Percentiles rank a stretch among this genome's conserved stretches.
These are phyloP conservation scores for Taxillus chinensis DNA, from an alignment of 164 flowering plant species.

Conservation along the genomic window DNA sequence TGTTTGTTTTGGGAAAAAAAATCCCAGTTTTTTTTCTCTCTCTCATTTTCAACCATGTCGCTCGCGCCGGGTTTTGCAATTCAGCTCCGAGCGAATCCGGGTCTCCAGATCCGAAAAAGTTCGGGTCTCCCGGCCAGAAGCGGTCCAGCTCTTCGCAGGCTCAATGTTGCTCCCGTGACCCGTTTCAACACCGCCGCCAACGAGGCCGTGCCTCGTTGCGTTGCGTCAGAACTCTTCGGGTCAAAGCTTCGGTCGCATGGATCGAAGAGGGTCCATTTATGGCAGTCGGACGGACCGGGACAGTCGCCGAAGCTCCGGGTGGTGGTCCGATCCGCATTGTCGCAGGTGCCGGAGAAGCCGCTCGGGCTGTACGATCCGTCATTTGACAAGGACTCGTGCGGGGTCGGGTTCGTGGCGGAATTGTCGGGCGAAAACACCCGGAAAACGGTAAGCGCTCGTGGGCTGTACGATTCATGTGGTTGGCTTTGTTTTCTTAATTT, in stretches of 20 bases:
- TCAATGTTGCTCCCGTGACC: slow-evolving; percentile 14
- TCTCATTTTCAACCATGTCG: slow-evolving; percentile 13
- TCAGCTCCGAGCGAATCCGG: slow-evolving; percentile 8
- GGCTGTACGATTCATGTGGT: background rate
- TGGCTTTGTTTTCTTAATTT: background rate
- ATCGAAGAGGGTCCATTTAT: slow-evolving; percentile 38
- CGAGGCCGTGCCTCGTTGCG: slow-evolving; percentile 17
- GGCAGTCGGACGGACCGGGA: slow-evolving; percentile 70
- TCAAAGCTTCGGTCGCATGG: slow-evolving; percentile 25
- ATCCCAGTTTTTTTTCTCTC: background rate
- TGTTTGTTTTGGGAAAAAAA: background rate
- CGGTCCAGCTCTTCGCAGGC: slow-evolving; percentile 8
- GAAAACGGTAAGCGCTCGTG: slow-evolving; percentile 46
- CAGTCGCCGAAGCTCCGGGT: slow-evolving; percentile 47
- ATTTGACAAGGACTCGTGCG: slow-evolving; percentile 95
- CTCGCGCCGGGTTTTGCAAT: slow-evolving; percentile 18
- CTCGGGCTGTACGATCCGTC: slow-evolving; percentile 84
- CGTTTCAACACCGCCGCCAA: slow-evolving; percentile 12
- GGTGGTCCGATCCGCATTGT: slow-evolving; percentile 45
- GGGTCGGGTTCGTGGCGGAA: slow-evolving; percentile 96
- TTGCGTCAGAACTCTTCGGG: slow-evolving; percentile 32
- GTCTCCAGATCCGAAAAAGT: slow-evolving; percentile 18
- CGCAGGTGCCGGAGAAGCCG: slow-evolving; percentile 89
- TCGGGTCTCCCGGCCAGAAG: background rate
- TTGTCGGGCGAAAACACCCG: slow-evolving; percentile 83